A percentile compares a stretch with the other conserved stretches of the same genome.
These are phyloP conservation scores for Trametes gibbosa DNA, from an alignment of 768 basidiomycete genomes.

Conservation along the genomic window DNA sequence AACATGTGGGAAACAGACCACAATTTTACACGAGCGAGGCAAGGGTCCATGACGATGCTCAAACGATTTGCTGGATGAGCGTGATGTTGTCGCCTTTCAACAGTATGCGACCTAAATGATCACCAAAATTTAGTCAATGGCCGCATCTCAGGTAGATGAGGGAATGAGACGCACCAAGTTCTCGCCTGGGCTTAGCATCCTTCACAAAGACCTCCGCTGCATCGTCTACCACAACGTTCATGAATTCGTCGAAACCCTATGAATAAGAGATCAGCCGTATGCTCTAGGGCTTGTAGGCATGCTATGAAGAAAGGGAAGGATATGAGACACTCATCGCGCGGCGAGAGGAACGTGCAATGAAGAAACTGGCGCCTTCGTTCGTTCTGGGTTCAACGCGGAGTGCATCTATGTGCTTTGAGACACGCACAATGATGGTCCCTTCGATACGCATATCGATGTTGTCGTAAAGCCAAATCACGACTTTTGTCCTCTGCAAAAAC, in stretches of 20 bases:
- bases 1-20: constrained; percentile 16
- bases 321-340: constrained; percentile 13
- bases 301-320: constrained; percentile 8
- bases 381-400: constrained; percentile 40
- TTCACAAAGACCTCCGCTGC: constrained; percentile 91
- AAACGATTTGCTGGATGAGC: constrained; percentile 76
- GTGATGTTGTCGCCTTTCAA: constrained; percentile 99
- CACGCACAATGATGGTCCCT: constrained; percentile 89
- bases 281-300: background rate
- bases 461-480: constrained; percentile 95
- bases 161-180: constrained; percentile 60
- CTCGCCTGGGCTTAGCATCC: constrained; percentile 79
- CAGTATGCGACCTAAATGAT: constrained; percentile 77
- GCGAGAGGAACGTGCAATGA: constrained; percentile 13
- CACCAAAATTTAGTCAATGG: background rate
- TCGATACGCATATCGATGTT: constrained; percentile 97
- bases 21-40: constrained; percentile 21
- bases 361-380: constrained; percentile 35
- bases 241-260: constrained; percentile 99
- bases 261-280: constrained; percentile 26
- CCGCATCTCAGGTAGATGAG: background rate
- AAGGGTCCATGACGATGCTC: constrained; percentile 5
- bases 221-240: constrained; percentile 96
- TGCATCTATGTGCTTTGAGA: constrained; percentile 24
- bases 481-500: constrained; percentile 63